Base-by-base conservation (phyloP, 2,329 filamentous ascomycete genomes). In the Pseudogymnoascus verrucosus region DNA sequence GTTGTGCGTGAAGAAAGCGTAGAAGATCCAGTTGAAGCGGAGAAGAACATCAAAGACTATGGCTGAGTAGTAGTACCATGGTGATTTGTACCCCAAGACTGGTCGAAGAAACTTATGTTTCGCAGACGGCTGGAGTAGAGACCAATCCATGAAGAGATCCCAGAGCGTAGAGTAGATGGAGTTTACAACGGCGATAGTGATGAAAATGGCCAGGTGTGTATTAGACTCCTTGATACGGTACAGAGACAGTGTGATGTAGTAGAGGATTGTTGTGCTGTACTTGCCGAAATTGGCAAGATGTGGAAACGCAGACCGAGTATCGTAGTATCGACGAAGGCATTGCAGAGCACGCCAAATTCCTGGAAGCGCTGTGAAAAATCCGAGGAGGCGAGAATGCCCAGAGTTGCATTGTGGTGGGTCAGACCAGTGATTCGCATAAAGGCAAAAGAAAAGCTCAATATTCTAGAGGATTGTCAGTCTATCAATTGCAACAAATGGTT, bases 141-240 rank as follows among this genome's bases (percentile, higher is more conserved):
- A 95, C 82, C 95, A 98, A 75, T 99, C 95, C 90, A 98, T 97
- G 67, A 91, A 86, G 1, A 99, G 78, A 73, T 99, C 95, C 95
- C 95, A 99, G 44, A 96, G 83, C 8, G 88, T 85, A 69, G 84
- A 88, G 75, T 97, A 98, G 28, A 96, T 76, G 51, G 87, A 84
- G 73, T 97, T 99, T 68, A 96, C 76, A n/a, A 82, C 80, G 0
- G 91, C 91, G 69, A 93, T 91, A 0, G 85, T 82, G 66, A 96
- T 88, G 74, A 96, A 98, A 1, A 91, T 74, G 0, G 86, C 89
- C 42, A 91, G 80, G 14, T 84, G 79, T 1, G 76, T 74, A 1
- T 77, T 76, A 0, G 78, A 81, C 44, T 81, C 80, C 19, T 90
- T 73, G 51, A 97, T 89, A 40, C 95, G 90, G 74, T 93, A 98